Conservation (phyloP, 257 asterid species). For the Gentiana straminea region DNA sequence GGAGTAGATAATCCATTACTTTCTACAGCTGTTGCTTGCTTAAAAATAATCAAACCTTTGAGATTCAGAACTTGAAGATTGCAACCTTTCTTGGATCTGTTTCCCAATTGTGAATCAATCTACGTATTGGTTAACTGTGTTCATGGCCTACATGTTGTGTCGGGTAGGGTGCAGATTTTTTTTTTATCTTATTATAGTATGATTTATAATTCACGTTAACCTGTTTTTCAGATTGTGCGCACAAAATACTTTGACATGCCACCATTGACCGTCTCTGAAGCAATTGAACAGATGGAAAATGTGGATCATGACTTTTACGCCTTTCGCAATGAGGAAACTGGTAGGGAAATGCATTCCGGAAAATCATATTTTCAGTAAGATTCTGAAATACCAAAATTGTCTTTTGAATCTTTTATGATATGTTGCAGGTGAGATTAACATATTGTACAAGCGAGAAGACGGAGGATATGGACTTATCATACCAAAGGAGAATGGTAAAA, state of each 20-base stretch:
- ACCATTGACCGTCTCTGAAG: conserved; percentile 70
- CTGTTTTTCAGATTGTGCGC: conserved; percentile 54
- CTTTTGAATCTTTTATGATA: background rate
- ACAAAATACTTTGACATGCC: conserved; percentile 93
- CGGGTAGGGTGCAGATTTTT: too few relatives aligned
- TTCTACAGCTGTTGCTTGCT: too few relatives aligned
- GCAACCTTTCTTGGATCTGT: too few relatives aligned
- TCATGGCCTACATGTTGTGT: too few relatives aligned
- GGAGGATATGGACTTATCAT: conserved; percentile 87
- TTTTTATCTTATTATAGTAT: too few relatives aligned
- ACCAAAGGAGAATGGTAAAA: conserved; percentile 50
- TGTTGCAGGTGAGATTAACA: conserved; percentile 70
- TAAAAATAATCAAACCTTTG: too few relatives aligned
- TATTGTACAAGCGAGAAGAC: conserved; percentile 57
- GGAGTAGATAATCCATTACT: too few relatives aligned
- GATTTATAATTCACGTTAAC: background rate
- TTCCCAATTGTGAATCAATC: too few relatives aligned
- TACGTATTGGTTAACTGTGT: too few relatives aligned
- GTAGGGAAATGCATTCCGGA: conserved; percentile 15
- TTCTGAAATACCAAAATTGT: background rate
- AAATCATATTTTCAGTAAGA: background rate
- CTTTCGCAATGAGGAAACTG: conserved; percentile 82
- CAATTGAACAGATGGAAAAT: conserved; percentile 87
- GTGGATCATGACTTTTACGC: conserved; percentile 89
- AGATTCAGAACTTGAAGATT: too few relatives aligned